Base-by-base conservation (phyloP, 1,139 yeast species). In the Geotrichum cucujoidarum region DNA sequence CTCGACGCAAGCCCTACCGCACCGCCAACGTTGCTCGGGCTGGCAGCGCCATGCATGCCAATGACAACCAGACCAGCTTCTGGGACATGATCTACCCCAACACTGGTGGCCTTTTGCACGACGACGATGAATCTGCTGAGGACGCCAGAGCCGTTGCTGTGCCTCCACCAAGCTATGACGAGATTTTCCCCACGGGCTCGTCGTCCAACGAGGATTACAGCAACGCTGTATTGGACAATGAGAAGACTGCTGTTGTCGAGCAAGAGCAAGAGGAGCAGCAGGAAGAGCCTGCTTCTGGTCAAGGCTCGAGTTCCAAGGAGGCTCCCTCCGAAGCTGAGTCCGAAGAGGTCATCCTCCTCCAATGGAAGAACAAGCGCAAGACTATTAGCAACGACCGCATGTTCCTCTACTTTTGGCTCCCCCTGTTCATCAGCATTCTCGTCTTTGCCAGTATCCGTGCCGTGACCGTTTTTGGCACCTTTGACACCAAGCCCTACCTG, bases 301-400 rank as follows among this genome's bases (percentile, higher is more conserved):
- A n/a, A n/a, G n/a, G n/a, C n/a, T n/a, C n/a, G n/a, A n/a, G n/a
- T n/a, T 24, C 27, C 27, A 24, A 24, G 10, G 53, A 25, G 11
- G 53, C 38, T 30, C 52, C 33, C 21, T 53, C 45, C 35, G 46
- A 44, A 34, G 50, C 18, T 35, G 38, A 47, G 14, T 45, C 53
- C 5, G 64, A 62, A 27, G 64, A 62, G 46, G 55, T 56, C 29
- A 53, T 59, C 31, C 50, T 63, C 35, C 50, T 56, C 32, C 57
- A 57, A 34, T 60, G 65, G 55, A 58, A 52, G 39, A 54, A 54
- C 40, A 55, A 59, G 49, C 63, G 62, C 48, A 81, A 82, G 62
- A 77, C 82, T 31, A 79, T 84, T 56, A 81, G 78, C 57, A 84
- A 86, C 58, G 97, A 89, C 65, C 83, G 81, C 60, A 83, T 87